Conservation (phyloP, 257 asterid genomes). For the Solanum appendiculatum region DNA sequence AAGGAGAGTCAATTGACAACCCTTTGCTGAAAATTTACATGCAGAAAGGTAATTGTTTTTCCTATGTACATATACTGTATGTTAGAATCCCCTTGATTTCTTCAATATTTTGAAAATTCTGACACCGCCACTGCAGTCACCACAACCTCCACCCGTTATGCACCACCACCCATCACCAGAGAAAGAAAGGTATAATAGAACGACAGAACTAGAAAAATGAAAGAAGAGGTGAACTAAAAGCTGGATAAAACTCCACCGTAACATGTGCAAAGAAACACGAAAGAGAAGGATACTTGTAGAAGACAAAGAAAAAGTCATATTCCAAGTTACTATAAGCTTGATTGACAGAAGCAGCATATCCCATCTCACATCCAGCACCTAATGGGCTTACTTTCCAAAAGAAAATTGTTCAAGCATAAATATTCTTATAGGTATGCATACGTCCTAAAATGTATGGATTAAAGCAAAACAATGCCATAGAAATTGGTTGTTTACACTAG, state of each 20-base stretch:
- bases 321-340: not conserved
- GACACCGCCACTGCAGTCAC: not conserved
- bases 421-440: not conserved
- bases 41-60: not conserved
- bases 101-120: not conserved
- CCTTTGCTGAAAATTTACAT: not conserved
- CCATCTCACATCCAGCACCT: not conserved
- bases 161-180: not conserved
- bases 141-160: not conserved
- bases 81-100: not conserved
- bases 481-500: not conserved
- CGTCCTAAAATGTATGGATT: not conserved
- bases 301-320: not conserved
- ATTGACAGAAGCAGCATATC: not conserved
- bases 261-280: not conserved
- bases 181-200: not conserved
- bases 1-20: not conserved
- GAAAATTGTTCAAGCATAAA: not conserved
- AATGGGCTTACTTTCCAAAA: not conserved
- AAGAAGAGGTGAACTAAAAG: not conserved
- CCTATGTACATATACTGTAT: not conserved
- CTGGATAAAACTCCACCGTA: not conserved
- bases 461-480: not conserved
- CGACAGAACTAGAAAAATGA: not conserved
- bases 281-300: not conserved